A percentile compares a stretch with the other conserved stretches of the same genome.
Evolutionary conservation across 352 stramenopile species (phyloP).

Genomic region (Phytophthora pseudosyringae): DNA sequence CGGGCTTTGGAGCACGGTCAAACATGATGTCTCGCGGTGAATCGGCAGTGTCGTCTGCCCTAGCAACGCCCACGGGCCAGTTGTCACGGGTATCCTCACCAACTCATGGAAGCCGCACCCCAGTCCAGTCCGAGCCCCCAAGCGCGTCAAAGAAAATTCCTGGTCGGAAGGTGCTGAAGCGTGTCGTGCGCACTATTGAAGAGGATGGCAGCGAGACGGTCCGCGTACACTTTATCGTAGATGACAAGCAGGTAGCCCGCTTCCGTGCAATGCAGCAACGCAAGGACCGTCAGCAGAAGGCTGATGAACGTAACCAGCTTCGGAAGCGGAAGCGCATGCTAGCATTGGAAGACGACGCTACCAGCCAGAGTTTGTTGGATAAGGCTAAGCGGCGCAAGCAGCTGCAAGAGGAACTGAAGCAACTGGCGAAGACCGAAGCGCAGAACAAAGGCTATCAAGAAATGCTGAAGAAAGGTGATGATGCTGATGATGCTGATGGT

Average conservation of each 20-base stretch:
- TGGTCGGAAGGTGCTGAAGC: constrained; percentile 75
- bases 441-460: constrained; percentile 87
- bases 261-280: constrained; percentile 81
- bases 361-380: constrained; percentile 60
- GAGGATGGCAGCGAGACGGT: constrained; percentile 82
- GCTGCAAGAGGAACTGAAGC: constrained; percentile 87
- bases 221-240: constrained; percentile 82
- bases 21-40: constrained; percentile 57
- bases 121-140: constrained; percentile 35
- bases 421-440: constrained; percentile 80
- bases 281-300: constrained; percentile 75
- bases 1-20: constrained; percentile 35
- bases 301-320: constrained; percentile 75
- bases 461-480: constrained; percentile 82
- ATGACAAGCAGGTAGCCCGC: constrained; percentile 70
- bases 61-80: constrained; percentile 70
- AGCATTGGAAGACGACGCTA: constrained; percentile 65
- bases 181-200: constrained; percentile 76
- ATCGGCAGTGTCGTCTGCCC: constrained; percentile 66
- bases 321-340: constrained; percentile 84
- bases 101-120: constrained; percentile 51
- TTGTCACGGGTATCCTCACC: constrained; percentile 74
- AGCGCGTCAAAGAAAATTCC: constrained; percentile 46
- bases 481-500: constrained; percentile 24
- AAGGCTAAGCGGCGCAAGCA: constrained; percentile 86